Evolutionary conservation across 441 rosid species (phyloP).

Genomic region (Erodium texanum): DNA sequence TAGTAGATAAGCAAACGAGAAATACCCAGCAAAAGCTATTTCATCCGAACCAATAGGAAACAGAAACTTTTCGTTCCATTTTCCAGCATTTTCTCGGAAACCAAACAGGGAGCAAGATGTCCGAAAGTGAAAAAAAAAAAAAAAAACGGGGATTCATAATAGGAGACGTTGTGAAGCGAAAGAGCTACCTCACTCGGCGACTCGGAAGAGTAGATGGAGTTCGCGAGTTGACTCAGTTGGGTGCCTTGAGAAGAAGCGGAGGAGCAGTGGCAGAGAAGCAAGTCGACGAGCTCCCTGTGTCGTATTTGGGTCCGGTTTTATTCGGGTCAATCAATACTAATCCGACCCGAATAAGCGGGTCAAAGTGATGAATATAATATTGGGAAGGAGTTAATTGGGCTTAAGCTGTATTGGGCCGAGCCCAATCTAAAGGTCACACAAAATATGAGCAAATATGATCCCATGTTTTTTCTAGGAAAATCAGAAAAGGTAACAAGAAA

Average conservation of each 20-base stretch:
- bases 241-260: not conserved
- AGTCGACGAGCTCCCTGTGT: not conserved
- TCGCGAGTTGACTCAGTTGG: not conserved
- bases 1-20: not conserved
- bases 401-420: not conserved
- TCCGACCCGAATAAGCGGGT: not conserved
- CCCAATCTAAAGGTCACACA: not conserved
- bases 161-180: not conserved
- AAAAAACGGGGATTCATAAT: not conserved
- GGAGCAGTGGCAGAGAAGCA: not conserved
- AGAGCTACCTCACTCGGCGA: not conserved
- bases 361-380: not conserved
- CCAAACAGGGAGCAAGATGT: not conserved
- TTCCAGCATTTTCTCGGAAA: not conserved
- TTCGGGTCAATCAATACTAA: not conserved
- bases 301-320: no score
- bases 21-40: conserved; percentile 5
- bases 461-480: no score
- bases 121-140: not conserved
- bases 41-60: not conserved
- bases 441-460: no score
- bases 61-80: not conserved
- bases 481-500: no score
- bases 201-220: not conserved
- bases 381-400: not conserved